Percentiles rank a stretch among this genome's conserved stretches.
Evolutionary conservation across 2,329 filamentous ascomycete species (phyloP).

Genomic region (Verticillium isaacii): DNA sequence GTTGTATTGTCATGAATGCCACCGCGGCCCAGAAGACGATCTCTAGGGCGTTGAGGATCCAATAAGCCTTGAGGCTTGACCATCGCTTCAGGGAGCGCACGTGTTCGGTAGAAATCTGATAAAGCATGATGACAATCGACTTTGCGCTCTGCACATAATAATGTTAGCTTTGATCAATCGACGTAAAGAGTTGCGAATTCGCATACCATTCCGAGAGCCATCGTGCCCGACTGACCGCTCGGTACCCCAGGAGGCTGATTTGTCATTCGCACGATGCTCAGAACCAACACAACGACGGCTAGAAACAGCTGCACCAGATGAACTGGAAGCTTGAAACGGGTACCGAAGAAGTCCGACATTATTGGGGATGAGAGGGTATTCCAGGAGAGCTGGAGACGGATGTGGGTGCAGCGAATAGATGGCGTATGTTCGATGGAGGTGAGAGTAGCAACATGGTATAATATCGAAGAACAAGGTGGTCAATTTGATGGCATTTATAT

Average conservation of each 20-base stretch:
- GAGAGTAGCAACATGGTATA: no score
- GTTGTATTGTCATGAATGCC: slow-evolving; percentile 10
- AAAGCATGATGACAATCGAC: slow-evolving; percentile 17
- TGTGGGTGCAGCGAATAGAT: no score
- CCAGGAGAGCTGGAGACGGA: no score
- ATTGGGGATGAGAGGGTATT: neutral
- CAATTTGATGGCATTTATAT: no score
- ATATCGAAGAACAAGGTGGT: no score
- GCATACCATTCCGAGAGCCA: slow-evolving; percentile 9
- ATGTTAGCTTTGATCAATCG: neutral
- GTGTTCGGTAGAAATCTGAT: slow-evolving; percentile 32
- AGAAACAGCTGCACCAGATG: slow-evolving; percentile 8
- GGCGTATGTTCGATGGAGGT: no score
- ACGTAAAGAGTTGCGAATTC: neutral
- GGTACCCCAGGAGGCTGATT: neutral
- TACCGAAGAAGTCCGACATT: neutral
- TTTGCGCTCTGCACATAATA: no score
- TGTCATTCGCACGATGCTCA: slow-evolving; percentile 7
- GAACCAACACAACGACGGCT: slow-evolving; percentile 1
- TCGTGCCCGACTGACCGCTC: slow-evolving; percentile 4
- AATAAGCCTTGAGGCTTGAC: slow-evolving; percentile 16
- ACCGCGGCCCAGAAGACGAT: slow-evolving; percentile 19
- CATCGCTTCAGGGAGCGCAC: slow-evolving; percentile 12
- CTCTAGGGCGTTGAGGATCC: slow-evolving; percentile 17
- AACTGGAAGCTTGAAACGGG: slow-evolving; percentile 6